Conservation (phyloP, 169 alveolate species). For the Amoebophrya sp. region DNA sequence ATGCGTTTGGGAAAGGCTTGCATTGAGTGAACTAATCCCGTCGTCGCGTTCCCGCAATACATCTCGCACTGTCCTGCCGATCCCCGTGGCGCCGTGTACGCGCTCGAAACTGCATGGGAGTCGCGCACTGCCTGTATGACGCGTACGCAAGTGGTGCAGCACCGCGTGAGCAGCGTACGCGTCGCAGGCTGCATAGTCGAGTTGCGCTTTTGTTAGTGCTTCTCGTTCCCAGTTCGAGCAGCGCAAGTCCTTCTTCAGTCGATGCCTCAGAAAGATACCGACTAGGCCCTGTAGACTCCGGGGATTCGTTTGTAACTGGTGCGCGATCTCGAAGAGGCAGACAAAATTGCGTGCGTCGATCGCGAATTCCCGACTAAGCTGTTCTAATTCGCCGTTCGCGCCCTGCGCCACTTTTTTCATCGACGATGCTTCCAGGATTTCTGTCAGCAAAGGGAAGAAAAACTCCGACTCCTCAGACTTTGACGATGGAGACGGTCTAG, state of each 20-base stretch:
- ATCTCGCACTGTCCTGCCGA: background rate
- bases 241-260: slow-evolving; percentile 2
- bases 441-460: background rate
- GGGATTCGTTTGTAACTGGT: background rate
- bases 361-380: background rate
- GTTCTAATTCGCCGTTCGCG: background rate
- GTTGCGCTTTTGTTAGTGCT: background rate
- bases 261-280: background rate
- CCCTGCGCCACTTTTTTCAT: background rate
- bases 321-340: slow-evolving; percentile 8
- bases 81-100: background rate
- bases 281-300: slow-evolving; percentile 3
- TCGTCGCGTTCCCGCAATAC: background rate
- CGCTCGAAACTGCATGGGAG: background rate
- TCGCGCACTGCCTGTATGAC: background rate
- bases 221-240: slow-evolving; percentile 15
- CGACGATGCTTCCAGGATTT: background rate
- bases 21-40: too few relatives aligned
- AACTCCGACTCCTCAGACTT: background rate
- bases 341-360: background rate
- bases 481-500: too few relatives aligned
- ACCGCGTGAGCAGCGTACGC: background rate
- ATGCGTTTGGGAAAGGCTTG: too few relatives aligned
- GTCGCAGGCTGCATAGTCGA: slow-evolving; percentile 5
- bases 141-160: background rate